Evolutionary conservation across 2,329 filamentous ascomycete genomes (phyloP), one percentile per base, ranked within the genome.

Genomic region (Talaromyces marneffei): DNA sequence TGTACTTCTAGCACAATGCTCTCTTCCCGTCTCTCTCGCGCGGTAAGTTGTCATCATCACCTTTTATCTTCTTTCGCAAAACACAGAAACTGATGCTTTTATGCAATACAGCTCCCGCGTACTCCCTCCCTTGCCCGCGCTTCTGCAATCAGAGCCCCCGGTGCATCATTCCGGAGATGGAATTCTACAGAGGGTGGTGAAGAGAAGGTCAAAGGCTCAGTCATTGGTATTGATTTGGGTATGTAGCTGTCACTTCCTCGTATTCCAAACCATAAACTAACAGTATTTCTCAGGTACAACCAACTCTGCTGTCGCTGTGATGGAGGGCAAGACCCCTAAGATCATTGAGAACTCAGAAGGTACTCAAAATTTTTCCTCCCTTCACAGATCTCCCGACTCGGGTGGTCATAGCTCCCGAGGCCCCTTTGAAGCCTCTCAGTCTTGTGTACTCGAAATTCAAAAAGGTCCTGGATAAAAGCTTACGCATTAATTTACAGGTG

Each of bases 261-360:
- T 18, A 37, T 7, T 42, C 12, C n/a, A 48, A 29, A 25, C 20
- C 29, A 35, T 12, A 44, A 44, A 33, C 55, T 52, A 55, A 59
- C 25, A 27, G 23, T 33, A 5, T 53, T 5, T 1, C 27, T 37
- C 62, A 88, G 86, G 86, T 75, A 97, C 93, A 75, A 97, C 93
- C 72, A 97, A 97, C 86, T 97, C 93, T 64, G 93, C 93, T 61
- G 93, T 97, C 65, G 93, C 92, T 73, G 83, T 97, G 67, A 96
- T 97, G 92, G 93, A 97, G 84, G 94, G 93, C 80, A 96, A 96
- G 84, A 80, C 85, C 61, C 91, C 93, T 71, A 91, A 88, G 80
- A 97, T 97, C 77, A 97, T 97, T 77, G 93, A 97, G 81, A 97
- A 97, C 85, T 83, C 92, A 29, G 93, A 97, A 84, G 92, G 91